Base-by-base conservation (phyloP, 148 eudicot genomes). In the Rhododendron ferrugineum region DNA sequence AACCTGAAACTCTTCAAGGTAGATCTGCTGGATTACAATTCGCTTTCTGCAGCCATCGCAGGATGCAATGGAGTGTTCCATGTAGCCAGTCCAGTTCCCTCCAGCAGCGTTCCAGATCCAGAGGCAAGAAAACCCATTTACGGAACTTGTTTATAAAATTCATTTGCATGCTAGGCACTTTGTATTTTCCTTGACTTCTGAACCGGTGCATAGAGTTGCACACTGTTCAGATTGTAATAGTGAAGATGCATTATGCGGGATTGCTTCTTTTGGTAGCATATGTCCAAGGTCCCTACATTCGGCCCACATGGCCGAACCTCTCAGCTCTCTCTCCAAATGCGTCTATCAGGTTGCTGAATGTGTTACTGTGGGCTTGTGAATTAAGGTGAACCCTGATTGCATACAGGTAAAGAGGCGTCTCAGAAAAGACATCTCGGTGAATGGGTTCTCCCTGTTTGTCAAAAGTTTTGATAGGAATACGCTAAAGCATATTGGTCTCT, bases 21-120 rank as follows among this genome's bases (percentile, higher is more conserved):
- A 34, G 88, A 91, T 64, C 80, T 91, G 86, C 87, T 91, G 20
- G 89, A 90, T 58, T 88, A 47, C 73, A 84, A 78, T 40, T 84
- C 86, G 23, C 64, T 91, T 56, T 89, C 49, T 80, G 58, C 88
- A 78, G 90, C 91, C 64, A 87, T 91, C 70, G 85, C 62, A 42
- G 91, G 91, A 54, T 91, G 91, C 32, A 23, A 75, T 40, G 89
- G 90, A 40, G 91, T 88, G 11, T 88, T 91, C 84, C 93, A 91
- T 87, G 86, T 90, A 30, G 93, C 93, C 42, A 85, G 86, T 81
- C 91, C 93, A 18, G 89, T 87, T 82, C 90, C 91, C 52, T 14
- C 89, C 16, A 13, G 84, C 74, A 73, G 66, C 82, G 88, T 85
- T 11, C 84, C 83, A 23, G 85, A 89, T 80, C 93, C 93, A 3